Percentiles rank a stretch among this genome's conserved stretches.
Conservation (phyloP, 768 basidiomycete species). For the Suillus brevipes region DNA sequence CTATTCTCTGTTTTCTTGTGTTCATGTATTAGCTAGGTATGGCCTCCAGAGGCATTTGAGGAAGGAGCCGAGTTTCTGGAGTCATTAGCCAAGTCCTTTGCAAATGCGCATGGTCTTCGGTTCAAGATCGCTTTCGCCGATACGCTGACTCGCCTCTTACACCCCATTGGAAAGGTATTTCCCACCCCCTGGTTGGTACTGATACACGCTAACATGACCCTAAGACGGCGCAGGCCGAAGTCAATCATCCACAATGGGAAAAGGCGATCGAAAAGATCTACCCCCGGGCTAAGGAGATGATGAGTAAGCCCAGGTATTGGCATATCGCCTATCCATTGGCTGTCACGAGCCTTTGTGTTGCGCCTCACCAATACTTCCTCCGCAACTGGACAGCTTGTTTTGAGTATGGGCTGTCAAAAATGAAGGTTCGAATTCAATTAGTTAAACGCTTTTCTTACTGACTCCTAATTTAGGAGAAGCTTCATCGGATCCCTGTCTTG, state of each 20-base stretch:
- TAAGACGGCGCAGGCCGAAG: conserved; percentile 92
- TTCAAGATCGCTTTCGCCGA: conserved; percentile 88
- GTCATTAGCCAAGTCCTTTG: conserved; percentile 78
- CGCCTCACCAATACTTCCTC: conserved; percentile 81
- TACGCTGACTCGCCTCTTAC: conserved; percentile 70
- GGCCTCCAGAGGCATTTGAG: conserved; percentile 91
- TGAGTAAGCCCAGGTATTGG: conserved; percentile 90
- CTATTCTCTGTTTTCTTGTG: conserved; percentile 2
- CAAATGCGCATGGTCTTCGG: conserved; percentile 77
- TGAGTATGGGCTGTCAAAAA: conserved; percentile 68
- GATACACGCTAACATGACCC: background rate
- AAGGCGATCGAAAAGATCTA: conserved; percentile 85
- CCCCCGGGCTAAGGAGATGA: conserved; percentile 82
- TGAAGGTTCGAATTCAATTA: conserved; percentile 59
- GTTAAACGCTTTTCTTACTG: conserved; percentile 9
- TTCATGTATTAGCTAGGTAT: conserved; percentile 56
- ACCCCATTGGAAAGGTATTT: conserved; percentile 83
- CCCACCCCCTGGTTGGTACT: background rate
- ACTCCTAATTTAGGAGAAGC: conserved; percentile 62
- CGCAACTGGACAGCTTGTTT: conserved; percentile 79
- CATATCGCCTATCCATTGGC: conserved; percentile 80
- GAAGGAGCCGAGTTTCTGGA: conserved; percentile 92
- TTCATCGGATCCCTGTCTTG: conserved; percentile 65
- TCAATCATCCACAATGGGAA: conserved; percentile 93
- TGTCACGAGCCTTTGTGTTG: conserved; percentile 82